phyloP scores from a whole-genome alignment of 805 yeast species.

The Metschnikowia gelsemii region DNA sequence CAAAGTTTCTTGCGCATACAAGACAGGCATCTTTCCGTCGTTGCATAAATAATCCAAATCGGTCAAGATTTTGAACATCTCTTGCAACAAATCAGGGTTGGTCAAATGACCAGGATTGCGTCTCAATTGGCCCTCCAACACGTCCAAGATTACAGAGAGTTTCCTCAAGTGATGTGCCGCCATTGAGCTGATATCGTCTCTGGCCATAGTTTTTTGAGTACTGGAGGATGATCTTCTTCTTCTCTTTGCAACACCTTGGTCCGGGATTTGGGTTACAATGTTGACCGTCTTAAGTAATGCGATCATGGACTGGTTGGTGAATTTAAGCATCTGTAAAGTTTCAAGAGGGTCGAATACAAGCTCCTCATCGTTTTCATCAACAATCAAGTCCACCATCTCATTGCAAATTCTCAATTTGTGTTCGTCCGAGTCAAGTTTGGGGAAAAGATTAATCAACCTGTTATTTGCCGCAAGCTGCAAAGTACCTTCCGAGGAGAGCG shows the following conservation, averaged over 20 bases:
- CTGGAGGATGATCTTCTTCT: slow-evolving; percentile 79
- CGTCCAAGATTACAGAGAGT: slow-evolving; percentile 75
- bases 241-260: slow-evolving; percentile 63
- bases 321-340: slow-evolving; percentile 51
- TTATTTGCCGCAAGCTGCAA: slow-evolving; percentile 46
- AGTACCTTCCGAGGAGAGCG: slow-evolving; percentile 35
- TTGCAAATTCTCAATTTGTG: slow-evolving; percentile 53
- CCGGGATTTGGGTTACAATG: slow-evolving; percentile 48
- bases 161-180: slow-evolving; percentile 79
- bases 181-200: slow-evolving; percentile 64
- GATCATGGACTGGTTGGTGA: slow-evolving; percentile 58
- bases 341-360: slow-evolving; percentile 41
- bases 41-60: slow-evolving; percentile 82
- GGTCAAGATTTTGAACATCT: slow-evolving; percentile 60
- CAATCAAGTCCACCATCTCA: slow-evolving; percentile 53
- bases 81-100: slow-evolving; percentile 47
- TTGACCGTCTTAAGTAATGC: slow-evolving; percentile 59
- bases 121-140: slow-evolving; percentile 57
- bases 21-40: slow-evolving; percentile 88
- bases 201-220: slow-evolving; percentile 71
- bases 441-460: slow-evolving; percentile 57
- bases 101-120: slow-evolving; percentile 29
- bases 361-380: slow-evolving; percentile 34
- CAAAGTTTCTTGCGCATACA: slow-evolving; percentile 86
- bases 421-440: slow-evolving; percentile 51